Percentiles rank a stretch among this genome's conserved stretches.
Evolutionary conservation across 139 green algal species (phyloP).

Genomic region (Diplosphaera chodatii): DNA sequence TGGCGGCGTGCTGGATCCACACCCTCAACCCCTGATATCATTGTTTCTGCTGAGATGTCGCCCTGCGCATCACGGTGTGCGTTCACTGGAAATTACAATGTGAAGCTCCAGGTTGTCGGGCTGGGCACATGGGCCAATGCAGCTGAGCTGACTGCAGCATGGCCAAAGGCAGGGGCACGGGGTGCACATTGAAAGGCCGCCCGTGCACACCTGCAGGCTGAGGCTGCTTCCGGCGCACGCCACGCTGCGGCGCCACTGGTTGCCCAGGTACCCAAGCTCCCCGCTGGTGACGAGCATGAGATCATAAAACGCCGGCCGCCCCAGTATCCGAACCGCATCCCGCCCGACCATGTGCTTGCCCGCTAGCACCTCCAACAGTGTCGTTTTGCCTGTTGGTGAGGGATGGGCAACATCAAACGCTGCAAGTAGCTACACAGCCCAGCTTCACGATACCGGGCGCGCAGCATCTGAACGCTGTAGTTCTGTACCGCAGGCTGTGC

Average conservation of each 20-base stretch:
- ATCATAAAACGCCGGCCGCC: slow-evolving; percentile 88
- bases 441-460: no score
- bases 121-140: no score
- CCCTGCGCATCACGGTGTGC: no score
- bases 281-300: slow-evolving; percentile 71
- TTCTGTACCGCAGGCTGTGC: no score
- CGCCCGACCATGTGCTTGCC: slow-evolving; percentile 93
- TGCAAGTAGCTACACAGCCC: no score
- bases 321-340: slow-evolving; percentile 75
- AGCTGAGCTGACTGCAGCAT: no score
- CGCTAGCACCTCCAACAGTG: slow-evolving; percentile 84
- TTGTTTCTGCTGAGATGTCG: slow-evolving; percentile 75
- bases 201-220: slow-evolving; percentile 64
- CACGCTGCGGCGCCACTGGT: slow-evolving; percentile 86
- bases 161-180: no score
- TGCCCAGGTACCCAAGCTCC: slow-evolving; percentile 74
- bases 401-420: no score
- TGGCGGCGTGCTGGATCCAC: slow-evolving; percentile 67
- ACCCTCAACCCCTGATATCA: slow-evolving; percentile 79
- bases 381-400: slow-evolving; percentile 83
- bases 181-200: no score
- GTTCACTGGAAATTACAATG: no score
- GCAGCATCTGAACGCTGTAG: no score
- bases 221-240: slow-evolving; percentile 84
- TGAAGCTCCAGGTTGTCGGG: no score